A percentile compares a stretch with the other conserved stretches of the same genome.
phyloP scores from a whole-genome alignment of 352 stramenopile species.

The Pythium plurisporium region DNA sequence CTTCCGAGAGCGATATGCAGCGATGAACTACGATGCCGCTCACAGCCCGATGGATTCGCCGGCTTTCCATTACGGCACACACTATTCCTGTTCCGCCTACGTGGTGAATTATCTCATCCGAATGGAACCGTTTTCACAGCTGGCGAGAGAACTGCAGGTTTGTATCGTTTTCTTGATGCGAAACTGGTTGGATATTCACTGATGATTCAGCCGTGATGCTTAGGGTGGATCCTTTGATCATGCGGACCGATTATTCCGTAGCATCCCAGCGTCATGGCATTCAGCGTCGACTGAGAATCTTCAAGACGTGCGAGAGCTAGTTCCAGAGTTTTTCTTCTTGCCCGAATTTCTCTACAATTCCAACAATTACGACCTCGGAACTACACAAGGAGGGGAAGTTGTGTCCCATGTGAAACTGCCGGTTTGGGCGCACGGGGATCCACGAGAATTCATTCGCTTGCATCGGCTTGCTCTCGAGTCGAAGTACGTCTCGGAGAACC shows the following conservation, averaged over 20 bases:
- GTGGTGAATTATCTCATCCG: constrained; percentile 98
- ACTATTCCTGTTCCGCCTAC: constrained; percentile 90
- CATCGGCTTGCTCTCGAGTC: constrained; percentile 95
- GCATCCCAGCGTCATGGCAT: constrained; percentile 91
- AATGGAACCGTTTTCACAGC: constrained; percentile 97
- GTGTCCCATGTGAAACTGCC: constrained; percentile 92
- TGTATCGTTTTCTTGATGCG: too few species aligned
- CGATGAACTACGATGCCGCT: constrained; percentile 31
- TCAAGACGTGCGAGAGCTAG: constrained; percentile 98
- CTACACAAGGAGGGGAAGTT: constrained; percentile 67
- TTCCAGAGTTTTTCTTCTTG: constrained; percentile 97
- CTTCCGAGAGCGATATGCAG: constrained; percentile 67
- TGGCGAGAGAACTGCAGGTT: too few species aligned
- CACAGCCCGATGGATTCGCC: constrained; percentile 37
- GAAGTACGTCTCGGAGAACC: constrained; percentile 91
- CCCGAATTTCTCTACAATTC: constrained; percentile 95
- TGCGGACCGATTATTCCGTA: constrained; percentile 96
- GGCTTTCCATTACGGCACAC: constrained; percentile 95
- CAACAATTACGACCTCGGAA: constrained; percentile 95
- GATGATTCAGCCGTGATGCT: too few species aligned
- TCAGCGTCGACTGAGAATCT: constrained; percentile 69
- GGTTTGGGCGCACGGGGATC: constrained; percentile 91
- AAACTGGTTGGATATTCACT: too few species aligned
- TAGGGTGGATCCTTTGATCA: constrained; percentile 97
- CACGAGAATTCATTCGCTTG: constrained; percentile 94